A percentile compares a stretch with the other conserved stretches of the same genome.
These are phyloP conservation scores for Alternaria brassicicola DNA, from an alignment of 2,329 filamentous ascomycete genomes.

Conservation along the genomic window DNA sequence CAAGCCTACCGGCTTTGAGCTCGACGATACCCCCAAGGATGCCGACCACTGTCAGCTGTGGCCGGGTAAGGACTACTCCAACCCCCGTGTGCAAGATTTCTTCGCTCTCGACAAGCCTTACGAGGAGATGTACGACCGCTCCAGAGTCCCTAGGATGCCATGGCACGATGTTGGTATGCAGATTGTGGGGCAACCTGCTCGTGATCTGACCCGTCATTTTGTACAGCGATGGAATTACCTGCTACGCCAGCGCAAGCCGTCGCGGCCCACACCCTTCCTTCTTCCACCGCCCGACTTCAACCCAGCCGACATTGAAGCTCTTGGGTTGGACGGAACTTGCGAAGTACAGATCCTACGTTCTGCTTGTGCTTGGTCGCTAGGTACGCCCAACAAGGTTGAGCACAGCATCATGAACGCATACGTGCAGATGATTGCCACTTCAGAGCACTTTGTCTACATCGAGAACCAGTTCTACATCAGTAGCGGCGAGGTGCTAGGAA, in stretches of 20 bases:
- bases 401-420: constrained; percentile 97
- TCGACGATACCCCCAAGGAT: constrained; percentile 73
- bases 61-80: constrained; percentile 98
- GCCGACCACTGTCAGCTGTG: constrained; percentile 94
- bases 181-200: constrained; percentile 91
- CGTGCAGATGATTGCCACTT: constrained; percentile 90
- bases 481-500: constrained; percentile 85
- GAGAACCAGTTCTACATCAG: constrained; percentile 99
- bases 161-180: constrained; percentile 99
- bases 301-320: constrained; percentile 79
- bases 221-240: constrained; percentile 99
- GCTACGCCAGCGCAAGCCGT: constrained; percentile 88
- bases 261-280: constrained; percentile 89
- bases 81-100: constrained; percentile 93
- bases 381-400: constrained; percentile 81
- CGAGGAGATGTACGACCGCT: constrained; percentile 97
- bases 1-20: constrained; percentile 92
- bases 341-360: constrained; percentile 96
- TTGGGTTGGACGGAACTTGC: constrained; percentile 91
- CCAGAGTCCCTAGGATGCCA: constrained; percentile 88
- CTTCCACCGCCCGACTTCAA: constrained; percentile 93
- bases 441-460: constrained; percentile 97
- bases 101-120: constrained; percentile 92
- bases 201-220: constrained; percentile 93
- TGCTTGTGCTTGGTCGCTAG: constrained; percentile 88